phyloP scores from a whole-genome alignment of 768 basidiomycete genomes.

The Macrocybe gigantea region DNA sequence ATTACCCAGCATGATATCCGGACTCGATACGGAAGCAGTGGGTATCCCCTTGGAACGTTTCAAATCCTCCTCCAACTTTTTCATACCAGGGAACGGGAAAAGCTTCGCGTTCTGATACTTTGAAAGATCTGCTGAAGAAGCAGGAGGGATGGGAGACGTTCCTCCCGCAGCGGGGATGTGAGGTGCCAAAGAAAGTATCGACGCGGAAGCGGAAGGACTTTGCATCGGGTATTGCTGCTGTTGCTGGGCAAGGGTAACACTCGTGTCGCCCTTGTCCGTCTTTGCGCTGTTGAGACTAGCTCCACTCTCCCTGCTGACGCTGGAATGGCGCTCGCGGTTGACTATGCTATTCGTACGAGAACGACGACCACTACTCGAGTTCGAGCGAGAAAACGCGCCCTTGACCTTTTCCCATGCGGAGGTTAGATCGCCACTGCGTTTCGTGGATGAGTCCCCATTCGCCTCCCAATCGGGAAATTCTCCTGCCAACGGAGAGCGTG shows the following conservation, averaged over 20 bases:
- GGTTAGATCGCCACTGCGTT: constrained; percentile 50
- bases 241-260: constrained; percentile 25
- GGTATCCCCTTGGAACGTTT: constrained; percentile 49
- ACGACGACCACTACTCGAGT: constrained; percentile 64
- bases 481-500: constrained; percentile 49
- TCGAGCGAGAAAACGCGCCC: constrained; percentile 57
- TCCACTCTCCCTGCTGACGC: constrained; percentile 71
- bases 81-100: constrained; percentile 87
- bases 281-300: constrained; percentile 61
- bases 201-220: constrained; percentile 63
- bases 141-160: constrained; percentile 74
- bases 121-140: constrained; percentile 61
- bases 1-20: constrained; percentile 38
- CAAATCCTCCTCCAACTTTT: constrained; percentile 69
- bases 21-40: constrained; percentile 37
- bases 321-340: constrained; percentile 64
- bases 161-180: constrained; percentile 49
- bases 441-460: constrained; percentile 40
- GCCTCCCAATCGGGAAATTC: constrained; percentile 47
- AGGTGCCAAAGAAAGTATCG: constrained; percentile 58
- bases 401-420: constrained; percentile 73
- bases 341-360: constrained; percentile 76
- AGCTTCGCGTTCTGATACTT: constrained; percentile 79
- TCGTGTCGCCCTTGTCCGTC: constrained; percentile 44
- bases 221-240: constrained; percentile 46